Base-by-base conservation (phyloP, 257 asterid species). In the Fraxinus anomala region DNA sequence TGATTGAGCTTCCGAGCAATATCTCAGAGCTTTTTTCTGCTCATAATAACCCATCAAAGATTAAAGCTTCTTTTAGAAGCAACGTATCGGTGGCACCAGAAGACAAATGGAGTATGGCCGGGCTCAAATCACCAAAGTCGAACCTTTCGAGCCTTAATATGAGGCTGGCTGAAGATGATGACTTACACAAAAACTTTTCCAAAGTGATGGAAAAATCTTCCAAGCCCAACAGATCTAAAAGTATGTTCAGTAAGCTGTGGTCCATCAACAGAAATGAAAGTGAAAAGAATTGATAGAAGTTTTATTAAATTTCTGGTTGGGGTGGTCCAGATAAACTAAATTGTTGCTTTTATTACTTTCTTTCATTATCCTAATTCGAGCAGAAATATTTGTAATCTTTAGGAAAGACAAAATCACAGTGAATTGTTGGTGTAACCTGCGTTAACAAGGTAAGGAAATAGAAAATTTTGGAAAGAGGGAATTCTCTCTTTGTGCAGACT, bases 211-310 rank as follows among this genome's bases (percentile, higher is more conserved):
- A 30, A 17, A 87, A 85, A 61, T 67, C 72, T 7, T 74, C 84
- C 28, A 89, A 87, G 74, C 93, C 97, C 0, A 86, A 82, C 74
- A 87, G 94, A 70, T 88, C 94, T 2, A 93, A 81, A 44, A 84
- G 85, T 72, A 87, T 91, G 93, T 40, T 92, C 75, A 91, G 97
- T 83, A 95, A 85, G 90, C 78, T 95, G 75, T 95, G 97, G 97
- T 85, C 94, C 7, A 84, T 79, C 83, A 86, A 80, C 80, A 91
- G 85, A 77, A 89, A 82, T 78, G 85, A 84, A 76, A 85, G 85
- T 73, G 87, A 87, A 72, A 92, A 85, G 87, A 89, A 85, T 49
- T 89, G 91, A 73, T 63, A 24, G 69, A 56, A 69, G 76, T 82
- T 78, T 77, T 73, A 56, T 75, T 80, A 47, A 34, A 77, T 66